phyloP scores from a whole-genome alignment of 371 early-diverging fungal species.

The Batkoa obscura region DNA sequence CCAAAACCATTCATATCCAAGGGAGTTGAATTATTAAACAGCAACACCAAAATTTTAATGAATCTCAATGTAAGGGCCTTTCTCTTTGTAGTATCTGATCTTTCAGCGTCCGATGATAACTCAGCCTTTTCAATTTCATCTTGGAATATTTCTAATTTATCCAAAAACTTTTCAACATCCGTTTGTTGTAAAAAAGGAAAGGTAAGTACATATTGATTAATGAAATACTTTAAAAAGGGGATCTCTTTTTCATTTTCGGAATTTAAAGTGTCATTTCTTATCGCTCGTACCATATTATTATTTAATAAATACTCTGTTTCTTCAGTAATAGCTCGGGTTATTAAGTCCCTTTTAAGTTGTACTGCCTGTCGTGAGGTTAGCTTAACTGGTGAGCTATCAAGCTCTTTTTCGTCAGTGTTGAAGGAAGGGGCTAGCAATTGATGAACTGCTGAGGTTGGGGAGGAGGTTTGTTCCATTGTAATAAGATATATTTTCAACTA shows the following conservation, averaged over 20 bases:
- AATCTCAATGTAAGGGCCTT: not conserved
- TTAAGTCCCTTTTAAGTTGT: slow-evolving; percentile 4
- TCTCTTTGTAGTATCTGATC: slow-evolving; percentile 2
- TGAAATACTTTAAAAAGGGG: slow-evolving; percentile 1
- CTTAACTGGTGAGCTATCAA: not conserved
- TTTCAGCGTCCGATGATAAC: slow-evolving; percentile 1
- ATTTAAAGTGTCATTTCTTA: not conserved
- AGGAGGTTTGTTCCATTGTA: no score
- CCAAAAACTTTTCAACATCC: slow-evolving; percentile 1
- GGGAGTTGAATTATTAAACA: slow-evolving; percentile 2
- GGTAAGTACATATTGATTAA: not conserved
- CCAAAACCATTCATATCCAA: no score
- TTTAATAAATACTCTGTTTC: slow-evolving; percentile 1
- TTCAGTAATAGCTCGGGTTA: not conserved
- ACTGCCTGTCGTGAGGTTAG: not conserved
- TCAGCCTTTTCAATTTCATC: not conserved
- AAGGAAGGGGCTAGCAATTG: no score
- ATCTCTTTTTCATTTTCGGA: not conserved
- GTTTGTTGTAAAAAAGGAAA: slow-evolving; percentile 1
- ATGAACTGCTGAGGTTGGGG: no score
- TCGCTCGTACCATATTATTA: not conserved
- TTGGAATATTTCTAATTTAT: slow-evolving; percentile 2
- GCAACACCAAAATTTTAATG: not conserved
- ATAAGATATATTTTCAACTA: no score
- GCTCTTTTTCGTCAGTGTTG: no score